Evolutionary conservation across 2,329 filamentous ascomycete genomes (phyloP).

Genomic region (Pseudogymnoascus sp.): DNA sequence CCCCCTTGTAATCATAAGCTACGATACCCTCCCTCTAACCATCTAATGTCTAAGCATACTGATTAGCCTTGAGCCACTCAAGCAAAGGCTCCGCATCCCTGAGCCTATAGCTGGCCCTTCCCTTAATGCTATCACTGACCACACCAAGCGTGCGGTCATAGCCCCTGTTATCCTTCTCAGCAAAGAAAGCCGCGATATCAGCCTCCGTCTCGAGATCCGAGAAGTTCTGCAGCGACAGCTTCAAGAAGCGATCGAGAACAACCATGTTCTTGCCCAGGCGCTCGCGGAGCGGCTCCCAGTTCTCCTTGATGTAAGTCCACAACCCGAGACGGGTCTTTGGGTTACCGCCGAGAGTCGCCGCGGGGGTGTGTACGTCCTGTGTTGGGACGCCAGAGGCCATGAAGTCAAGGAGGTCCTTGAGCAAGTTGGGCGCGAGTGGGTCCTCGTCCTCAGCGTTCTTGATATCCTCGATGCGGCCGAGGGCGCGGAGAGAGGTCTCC

Average conservation of each 20-base stretch:
- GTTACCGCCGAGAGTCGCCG: constrained; percentile 65
- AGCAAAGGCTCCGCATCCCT: constrained; percentile 65
- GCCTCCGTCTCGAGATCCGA: constrained; percentile 58
- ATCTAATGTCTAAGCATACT: constrained; percentile 39
- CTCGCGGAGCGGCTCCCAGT: constrained; percentile 67
- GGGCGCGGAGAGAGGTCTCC: constrained; percentile 69
- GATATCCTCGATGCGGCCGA: constrained; percentile 63
- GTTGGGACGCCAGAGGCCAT: constrained; percentile 77
- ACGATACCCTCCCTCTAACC: background rate
- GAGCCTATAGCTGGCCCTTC: constrained; percentile 72
- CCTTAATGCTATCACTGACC: constrained; percentile 76
- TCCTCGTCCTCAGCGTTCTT: background rate
- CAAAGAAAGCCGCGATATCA: constrained; percentile 81
- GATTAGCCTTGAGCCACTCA: constrained; percentile 67
- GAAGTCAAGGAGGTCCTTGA: constrained; percentile 61
- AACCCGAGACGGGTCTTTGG: constrained; percentile 61
- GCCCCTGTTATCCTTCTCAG: constrained; percentile 72
- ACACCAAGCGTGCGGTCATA: constrained; percentile 83
- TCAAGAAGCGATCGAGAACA: constrained; percentile 81
- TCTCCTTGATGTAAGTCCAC: constrained; percentile 78
- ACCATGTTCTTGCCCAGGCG: constrained; percentile 76
- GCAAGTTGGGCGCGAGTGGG: constrained; percentile 43
- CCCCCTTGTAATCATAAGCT: constrained; percentile 15
- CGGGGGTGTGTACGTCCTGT: constrained; percentile 81
- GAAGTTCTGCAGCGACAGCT: constrained; percentile 70